Evolutionary conservation across 2,329 filamentous ascomycete genomes (phyloP), one percentile per base, ranked within the genome.

Genomic region (Pseudofabraea citricarpa): DNA sequence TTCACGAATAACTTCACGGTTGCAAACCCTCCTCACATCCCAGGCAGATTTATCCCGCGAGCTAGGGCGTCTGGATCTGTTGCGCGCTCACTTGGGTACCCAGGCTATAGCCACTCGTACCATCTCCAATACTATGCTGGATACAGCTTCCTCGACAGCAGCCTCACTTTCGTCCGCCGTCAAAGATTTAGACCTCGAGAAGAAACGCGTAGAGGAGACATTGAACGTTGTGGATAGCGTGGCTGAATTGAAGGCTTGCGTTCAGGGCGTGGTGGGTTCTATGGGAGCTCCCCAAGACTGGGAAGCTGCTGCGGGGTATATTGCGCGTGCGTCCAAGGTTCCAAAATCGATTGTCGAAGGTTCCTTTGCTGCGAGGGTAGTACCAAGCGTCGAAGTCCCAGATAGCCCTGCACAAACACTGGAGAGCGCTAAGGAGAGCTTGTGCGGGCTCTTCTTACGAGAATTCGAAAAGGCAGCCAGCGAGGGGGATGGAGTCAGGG

Each of bases 261-360:
- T 97, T 26, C 81, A 96, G 47, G 93, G 93, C 33, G 90, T 97
- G 9, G 83, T 91, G 20, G 93, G 90, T 15, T 94, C 87, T 47
- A 98, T 98, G 93, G 93, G 91, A 24, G 91, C 90, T 4, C 89
- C 93, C 32, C 93, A 98, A 65, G 93, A 98, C 69, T 98, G 93
- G 93, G 93, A 98, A 66, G 93, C 89, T 3, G 93, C 93, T 3
- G 93, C 93, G 2, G 86, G 79, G 36, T 97, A 97, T 64, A 76
- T 98, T 46, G 81, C 86, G 50, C 80, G 91, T 35, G 90, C 93
- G 6, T 82, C 82, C 47, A 82, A 85, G 53, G 82, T 98, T 10
- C 90, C 91, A 0, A 75, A 82, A 40, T 74, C 85, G 1, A 91
- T 98, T 40, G 75, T 90, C 40, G 77, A 85, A 53, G 89, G 93